Percentiles rank a stretch among this genome's conserved stretches.
Evolutionary conservation across 2,329 filamentous ascomycete genomes (phyloP).

Genomic region (Hypoxylon sp.): DNA sequence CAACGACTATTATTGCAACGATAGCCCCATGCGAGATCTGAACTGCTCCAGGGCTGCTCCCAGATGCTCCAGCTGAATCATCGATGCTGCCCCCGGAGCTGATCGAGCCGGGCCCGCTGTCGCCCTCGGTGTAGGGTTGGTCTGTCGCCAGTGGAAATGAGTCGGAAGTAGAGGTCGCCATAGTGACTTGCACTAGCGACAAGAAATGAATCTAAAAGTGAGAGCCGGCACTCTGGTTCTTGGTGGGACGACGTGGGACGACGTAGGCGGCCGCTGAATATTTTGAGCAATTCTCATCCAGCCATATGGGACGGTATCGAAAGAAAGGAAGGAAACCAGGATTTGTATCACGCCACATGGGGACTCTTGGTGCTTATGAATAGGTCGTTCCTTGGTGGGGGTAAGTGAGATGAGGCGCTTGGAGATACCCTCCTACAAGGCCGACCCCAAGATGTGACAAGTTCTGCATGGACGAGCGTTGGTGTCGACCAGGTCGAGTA

Average conservation of each 20-base stretch:
- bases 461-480: conserved; percentile 43
- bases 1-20: conserved; percentile 81
- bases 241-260: conserved; percentile 43
- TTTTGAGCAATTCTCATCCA: conserved; percentile 42
- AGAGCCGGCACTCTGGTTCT: conserved; percentile 43
- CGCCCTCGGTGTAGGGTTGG: conserved; percentile 54
- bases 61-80: conserved; percentile 75
- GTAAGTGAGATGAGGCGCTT: conserved; percentile 33
- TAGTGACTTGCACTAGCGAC: conserved; percentile 52
- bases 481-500: conserved; percentile 28
- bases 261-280: conserved; percentile 36
- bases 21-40: conserved; percentile 77
- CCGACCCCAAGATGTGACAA: conserved; percentile 47
- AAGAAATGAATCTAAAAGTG: conserved; percentile 30
- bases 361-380: conserved; percentile 45
- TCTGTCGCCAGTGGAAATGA: conserved; percentile 63
- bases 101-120: conserved; percentile 54
- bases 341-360: conserved; percentile 45
- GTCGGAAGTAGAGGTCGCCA: conserved; percentile 59
- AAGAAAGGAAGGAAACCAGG: conserved; percentile 37
- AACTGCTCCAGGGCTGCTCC: conserved; percentile 71
- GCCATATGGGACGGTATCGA: conserved; percentile 32
- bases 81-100: conserved; percentile 60
- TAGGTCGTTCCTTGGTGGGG: conserved; percentile 27
- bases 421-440: conserved; percentile 25